Base-by-base conservation (phyloP, 129 eudicot genomes). In the Dittrichia graveolens region DNA sequence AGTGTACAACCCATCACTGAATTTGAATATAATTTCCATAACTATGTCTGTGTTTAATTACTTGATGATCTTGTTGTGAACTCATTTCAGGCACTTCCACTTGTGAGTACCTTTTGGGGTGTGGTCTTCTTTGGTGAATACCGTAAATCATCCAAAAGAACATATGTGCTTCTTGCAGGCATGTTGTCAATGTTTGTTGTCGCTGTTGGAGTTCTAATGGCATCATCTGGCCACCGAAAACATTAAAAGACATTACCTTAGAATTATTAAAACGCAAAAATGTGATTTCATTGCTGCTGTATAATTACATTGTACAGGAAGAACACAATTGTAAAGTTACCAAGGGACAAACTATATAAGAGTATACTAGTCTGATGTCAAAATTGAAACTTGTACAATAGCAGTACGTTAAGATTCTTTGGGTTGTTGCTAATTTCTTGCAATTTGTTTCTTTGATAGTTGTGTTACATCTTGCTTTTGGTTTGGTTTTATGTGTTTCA, bases 61-160 rank as follows among this genome's bases (percentile, higher is more conserved):
- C 41, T 60, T 49, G 19, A 41, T 65, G 46, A 41, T 41, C 47
- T 14, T 75, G 58, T 75, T 65, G 61, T 34, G 61, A 45, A 69
- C 31, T 35, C 6, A 42, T 75, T 74, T 18, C 82, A 92, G 96
- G 98, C 98, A 6, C 88, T 85, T 69, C 98, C 98, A 31, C 88
- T 92, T 5, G 98, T 89, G 70, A 87, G 96, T 71, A 92, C 98
- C 8, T 89, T 92, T 61, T 92, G 98, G 98, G 98, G 95, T 19
- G 79, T 92, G 69, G 71, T 92, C 45, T 56, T 92, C 63, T 92
- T 89, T 60, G 96, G 96, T n/a, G 98, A 92, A 85, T 92, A 92
- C 71, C 75, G 89, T 10, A 87, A 73, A 60, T 89, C 98, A 10
- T 92, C 98, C 1, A 82, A 74, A 49, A 87, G 85, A 74, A 92